These are phyloP conservation scores for Tritrichomonas musculus DNA, from an alignment of 208 protist genomes.

Conservation along the genomic window DNA sequence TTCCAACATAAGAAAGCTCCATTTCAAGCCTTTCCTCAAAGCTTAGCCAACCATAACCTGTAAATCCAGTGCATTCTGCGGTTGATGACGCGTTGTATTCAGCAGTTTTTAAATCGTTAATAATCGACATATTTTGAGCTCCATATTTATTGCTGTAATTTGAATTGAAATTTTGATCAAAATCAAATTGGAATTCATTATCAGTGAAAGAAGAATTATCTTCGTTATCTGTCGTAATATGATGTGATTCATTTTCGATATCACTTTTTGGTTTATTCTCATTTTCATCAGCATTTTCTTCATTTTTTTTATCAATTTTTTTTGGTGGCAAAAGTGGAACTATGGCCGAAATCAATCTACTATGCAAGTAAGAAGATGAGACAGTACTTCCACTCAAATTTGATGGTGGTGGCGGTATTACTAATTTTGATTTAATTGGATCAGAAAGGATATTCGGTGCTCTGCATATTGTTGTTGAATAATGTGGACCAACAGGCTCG, in stretches of 20 bases:
- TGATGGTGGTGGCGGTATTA: neutral
- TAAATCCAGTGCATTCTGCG: neutral
- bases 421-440: neutral
- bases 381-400: neutral
- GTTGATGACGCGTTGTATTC: neutral
- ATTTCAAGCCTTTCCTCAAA: neutral
- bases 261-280: no score
- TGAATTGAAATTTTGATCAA: no score
- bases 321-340: neutral
- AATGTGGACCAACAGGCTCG: neutral
- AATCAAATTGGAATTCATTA: no score
- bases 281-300: neutral
- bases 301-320: neutral
- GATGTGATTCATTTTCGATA: neutral
- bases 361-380: neutral
- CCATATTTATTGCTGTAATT: no score
- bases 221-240: neutral
- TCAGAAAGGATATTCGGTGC: neutral
- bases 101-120: neutral
- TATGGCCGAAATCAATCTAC: neutral
- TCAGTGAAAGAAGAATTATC: no score
- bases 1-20: neutral
- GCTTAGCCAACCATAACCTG: neutral
- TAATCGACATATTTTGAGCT: neutral
- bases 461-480: neutral